Evolutionary conservation across 345 rosid species (phyloP).

Genomic region (Cardamine resedifolia): DNA sequence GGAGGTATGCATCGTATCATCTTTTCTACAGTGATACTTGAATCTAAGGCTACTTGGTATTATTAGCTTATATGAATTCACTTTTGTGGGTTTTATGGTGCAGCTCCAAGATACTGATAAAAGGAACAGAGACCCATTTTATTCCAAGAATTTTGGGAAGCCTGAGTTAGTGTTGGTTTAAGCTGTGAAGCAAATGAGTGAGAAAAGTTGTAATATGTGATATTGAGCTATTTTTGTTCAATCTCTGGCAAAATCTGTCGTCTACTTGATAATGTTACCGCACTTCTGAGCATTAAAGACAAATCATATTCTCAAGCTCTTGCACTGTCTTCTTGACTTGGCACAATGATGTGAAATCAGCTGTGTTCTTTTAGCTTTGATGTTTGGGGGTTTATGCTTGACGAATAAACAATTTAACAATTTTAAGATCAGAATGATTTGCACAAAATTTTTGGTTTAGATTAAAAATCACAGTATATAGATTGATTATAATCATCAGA

Average conservation of each 20-base stretch:
- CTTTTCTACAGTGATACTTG: not conserved
- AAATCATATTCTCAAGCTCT: not conserved
- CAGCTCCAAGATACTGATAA: constrained; percentile 63
- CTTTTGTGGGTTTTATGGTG: constrained; percentile 18
- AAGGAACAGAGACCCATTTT: not conserved
- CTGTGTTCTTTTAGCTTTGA: not conserved
- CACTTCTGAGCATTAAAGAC: not conserved
- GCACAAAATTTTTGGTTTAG: not conserved
- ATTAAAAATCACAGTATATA: not conserved
- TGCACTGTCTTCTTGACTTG: not conserved
- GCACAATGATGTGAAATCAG: not conserved
- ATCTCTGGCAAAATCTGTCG: not conserved
- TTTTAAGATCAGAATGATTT: not conserved
- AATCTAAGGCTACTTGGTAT: not conserved
- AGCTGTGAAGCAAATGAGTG: constrained; percentile 14
- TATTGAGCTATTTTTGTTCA: constrained; percentile 15
- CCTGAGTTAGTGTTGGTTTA: constrained; percentile 5
- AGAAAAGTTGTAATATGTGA: not conserved
- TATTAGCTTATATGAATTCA: not conserved
- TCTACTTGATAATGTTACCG: not conserved
- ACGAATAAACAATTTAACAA: not conserved
- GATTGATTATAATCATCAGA: not conserved
- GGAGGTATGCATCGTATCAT: constrained; percentile 61
- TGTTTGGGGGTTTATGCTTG: not conserved
- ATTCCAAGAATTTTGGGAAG: not conserved